Conservation (phyloP, 768 basidiomycete genomes). For the Lentinula sp. region DNA sequence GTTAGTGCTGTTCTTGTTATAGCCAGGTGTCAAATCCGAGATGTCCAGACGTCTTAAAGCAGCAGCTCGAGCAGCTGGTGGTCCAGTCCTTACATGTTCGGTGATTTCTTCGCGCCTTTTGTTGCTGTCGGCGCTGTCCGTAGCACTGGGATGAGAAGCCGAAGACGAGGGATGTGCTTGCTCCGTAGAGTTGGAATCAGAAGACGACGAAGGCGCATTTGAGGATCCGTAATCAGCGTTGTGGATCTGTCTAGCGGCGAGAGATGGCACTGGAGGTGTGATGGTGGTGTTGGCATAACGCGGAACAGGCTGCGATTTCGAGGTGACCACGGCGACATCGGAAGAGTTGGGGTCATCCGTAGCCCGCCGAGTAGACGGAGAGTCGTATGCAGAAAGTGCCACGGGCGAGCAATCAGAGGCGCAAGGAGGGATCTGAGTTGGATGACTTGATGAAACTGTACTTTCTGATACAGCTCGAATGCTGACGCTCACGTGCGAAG, state of each 20-base stretch:
- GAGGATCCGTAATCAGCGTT: constrained; percentile 3
- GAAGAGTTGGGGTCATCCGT: neutral
- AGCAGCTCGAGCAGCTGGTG: neutral
- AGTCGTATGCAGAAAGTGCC: neutral
- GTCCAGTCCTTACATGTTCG: neutral
- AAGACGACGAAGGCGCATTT: neutral
- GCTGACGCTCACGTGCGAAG: neutral
- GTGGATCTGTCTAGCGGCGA: neutral
- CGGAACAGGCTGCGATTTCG: neutral
- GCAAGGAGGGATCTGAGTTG: neutral
- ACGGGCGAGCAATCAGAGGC: neutral
- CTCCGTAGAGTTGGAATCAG: neutral
- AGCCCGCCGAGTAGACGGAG: neutral
- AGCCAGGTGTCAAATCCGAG: neutral
- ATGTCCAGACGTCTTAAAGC: neutral
- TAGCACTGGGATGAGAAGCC: neutral
- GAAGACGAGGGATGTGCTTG: neutral
- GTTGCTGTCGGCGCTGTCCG: neutral
- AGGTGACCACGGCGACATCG: too few species aligned
- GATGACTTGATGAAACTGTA: neutral
- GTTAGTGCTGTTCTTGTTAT: neutral
- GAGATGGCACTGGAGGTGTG: neutral
- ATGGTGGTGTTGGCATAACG: neutral
- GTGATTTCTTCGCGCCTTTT: neutral
- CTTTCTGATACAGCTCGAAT: neutral